Evolutionary conservation across 2,329 filamentous ascomycete genomes (phyloP), one percentile per base, ranked within the genome.

Genomic region (Fusarium secorum): DNA sequence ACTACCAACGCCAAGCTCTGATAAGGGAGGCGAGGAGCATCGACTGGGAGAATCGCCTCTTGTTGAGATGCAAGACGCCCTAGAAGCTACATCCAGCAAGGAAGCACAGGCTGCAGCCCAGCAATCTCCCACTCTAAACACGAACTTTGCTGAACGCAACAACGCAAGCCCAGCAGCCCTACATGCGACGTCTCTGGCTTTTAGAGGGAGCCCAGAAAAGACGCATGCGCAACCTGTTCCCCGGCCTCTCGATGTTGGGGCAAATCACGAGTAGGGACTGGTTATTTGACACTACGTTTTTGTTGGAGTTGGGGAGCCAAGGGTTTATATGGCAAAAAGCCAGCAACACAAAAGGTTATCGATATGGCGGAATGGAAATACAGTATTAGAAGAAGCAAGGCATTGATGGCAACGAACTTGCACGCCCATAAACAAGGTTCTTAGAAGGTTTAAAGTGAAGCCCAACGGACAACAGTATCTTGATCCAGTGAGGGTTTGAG

Each of bases 171-270:
- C 79, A 17, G 74, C 76, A 14, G 69, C 78, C 11, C 77, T 80
- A 38, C 77, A 81, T 54, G 76, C 83, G 30, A 85, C 84, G 18
- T 80, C 86, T 33, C 78, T 90, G 73, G 87, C 88, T 74, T 88
- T 88, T 81, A 86, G 88, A 75, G 86, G 86, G 71, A 90, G 88
- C 74, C 88, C 88, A 28, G 89, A 90, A 76, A 90, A 90, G 80
- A 75, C 81, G 54, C 80, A 82, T 56, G 75, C 76, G 49, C 72
- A 81, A 36, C 74, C 78, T 13, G 73, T 66, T 28, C 70, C 74
- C 24, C 72, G 78, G 42, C 72, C 79, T 22, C 71, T 83, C 36
- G 75, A 79, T 65, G 76, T 81, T 36, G 73, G 74, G n/a, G 75
- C 68, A 30, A 75, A 68, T 28, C 72, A 73, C 26, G 72, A 81